These are phyloP conservation scores for Phytophthora citricola DNA, from an alignment of 352 stramenopile species.

Conservation along the genomic window DNA sequence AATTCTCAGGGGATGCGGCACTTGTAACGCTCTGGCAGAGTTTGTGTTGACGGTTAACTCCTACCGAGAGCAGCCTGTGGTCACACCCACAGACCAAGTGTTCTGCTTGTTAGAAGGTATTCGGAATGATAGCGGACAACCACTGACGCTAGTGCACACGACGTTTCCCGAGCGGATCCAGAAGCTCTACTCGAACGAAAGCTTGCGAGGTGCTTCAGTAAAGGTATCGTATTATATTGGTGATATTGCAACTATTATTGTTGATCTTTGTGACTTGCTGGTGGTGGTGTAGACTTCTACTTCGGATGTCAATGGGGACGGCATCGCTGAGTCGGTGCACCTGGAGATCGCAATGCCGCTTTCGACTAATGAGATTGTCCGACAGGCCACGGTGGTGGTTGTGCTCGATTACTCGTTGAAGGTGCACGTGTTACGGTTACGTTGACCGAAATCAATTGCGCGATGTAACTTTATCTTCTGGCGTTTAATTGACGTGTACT, in stretches of 20 bases:
- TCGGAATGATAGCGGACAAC: slow-evolving; percentile 2
- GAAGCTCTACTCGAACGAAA: slow-evolving; percentile 47
- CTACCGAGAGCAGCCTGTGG: slow-evolving; percentile 69
- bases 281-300: slow-evolving; percentile 43
- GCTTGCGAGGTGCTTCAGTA: slow-evolving; percentile 44
- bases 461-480: background rate
- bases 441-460: background rate
- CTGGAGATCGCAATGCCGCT: slow-evolving; percentile 60
- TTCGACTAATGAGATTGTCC: slow-evolving; percentile 50
- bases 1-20: slow-evolving; percentile 7
- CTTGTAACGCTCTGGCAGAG: slow-evolving; percentile 33
- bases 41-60: slow-evolving; percentile 70
- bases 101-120: slow-evolving; percentile 70
- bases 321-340: slow-evolving; percentile 57
- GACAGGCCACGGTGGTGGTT: slow-evolving; percentile 51
- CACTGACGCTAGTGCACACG: slow-evolving; percentile 52
- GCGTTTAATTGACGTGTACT: background rate
- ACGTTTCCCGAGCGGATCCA: slow-evolving; percentile 52
- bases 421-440: slow-evolving; percentile 16
- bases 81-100: slow-evolving; percentile 67
- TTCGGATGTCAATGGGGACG: slow-evolving; percentile 59
- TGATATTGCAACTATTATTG: background rate
- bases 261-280: background rate
- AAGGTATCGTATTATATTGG: slow-evolving; percentile 31
- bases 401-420: slow-evolving; percentile 72